Base-by-base conservation (phyloP, 768 basidiomycete species). In the Postia placenta region DNA sequence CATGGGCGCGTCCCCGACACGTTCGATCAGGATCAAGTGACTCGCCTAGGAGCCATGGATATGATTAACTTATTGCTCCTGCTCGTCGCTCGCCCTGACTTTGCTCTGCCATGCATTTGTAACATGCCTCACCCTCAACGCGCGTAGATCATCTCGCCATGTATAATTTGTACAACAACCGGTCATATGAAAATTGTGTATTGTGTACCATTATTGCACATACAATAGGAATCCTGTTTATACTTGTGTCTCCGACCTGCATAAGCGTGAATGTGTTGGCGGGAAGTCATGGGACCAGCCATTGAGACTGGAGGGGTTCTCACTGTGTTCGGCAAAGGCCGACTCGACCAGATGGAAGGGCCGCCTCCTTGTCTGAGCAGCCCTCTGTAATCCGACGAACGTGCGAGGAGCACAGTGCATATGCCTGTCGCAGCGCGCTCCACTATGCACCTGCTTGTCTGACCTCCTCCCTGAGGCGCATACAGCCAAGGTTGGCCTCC, bases 1-100 rank as follows among this genome's bases (percentile, higher is more conserved):
- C 42, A 51, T 59, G 27, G 70, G 69, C 26, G 67, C 71, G 43
- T 64, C 64, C 28, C 48, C 64, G 17, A 44, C 51, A 28, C 58
- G 65, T 11, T 57, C 68, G 45, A 78, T 79, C 64, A 69, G 62
- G 55, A 79, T 74, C 51, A 67, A 69, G 56, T 75, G 60, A 67
- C 36, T 39, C 30, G 17, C 19, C 38, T 35, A 9, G 36, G 37
- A 15, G 45, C 47, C 19, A 42, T 36, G 20, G 19, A 14, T 26
- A n/a, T 12, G 25, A 28, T 36, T 35, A 39, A 14, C 25, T 37
- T 37, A 28, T 28, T 42, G 42, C 22, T 22, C 42, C 19, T 26
- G 7, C 17, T 17, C 19, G 23, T 5, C 46, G 15, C 37, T 30
- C 35, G n/a, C 39, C 19, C 15, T 38, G n/a, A 12, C 30, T 25